Base-by-base conservation (phyloP, 306 rosid genomes). In the Morella rubra region DNA sequence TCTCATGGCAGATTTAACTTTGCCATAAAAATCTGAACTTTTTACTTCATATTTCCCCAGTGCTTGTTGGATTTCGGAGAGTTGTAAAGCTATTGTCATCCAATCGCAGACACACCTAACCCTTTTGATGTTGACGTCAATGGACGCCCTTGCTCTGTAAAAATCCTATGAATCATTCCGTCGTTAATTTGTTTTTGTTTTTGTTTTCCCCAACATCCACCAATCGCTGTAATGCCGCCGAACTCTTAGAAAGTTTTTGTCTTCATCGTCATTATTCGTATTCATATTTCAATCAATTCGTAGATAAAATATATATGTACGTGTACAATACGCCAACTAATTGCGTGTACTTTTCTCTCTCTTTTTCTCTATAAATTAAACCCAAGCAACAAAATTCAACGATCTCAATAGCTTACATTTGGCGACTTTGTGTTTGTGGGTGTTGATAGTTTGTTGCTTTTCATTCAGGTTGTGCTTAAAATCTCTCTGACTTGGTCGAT, bases 341-440 rank as follows among this genome's bases (percentile, higher is more conserved):
- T 78, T 46, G 46, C 81, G 83, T 75, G 66, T 49, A 47, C 8
- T 14, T 42, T 20, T 66, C 9, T 46, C 20, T 62, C 71, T 74
- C 71, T 59, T 54, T 78, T 32, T 32, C 10, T 37, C 83, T 78
- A 74, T 83, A 79, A 74, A 69, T 74, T 42, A 24, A 46, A 65
- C 22, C 72, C 50, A 37, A 8, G 24, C 68, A 74, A 8, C 51
- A 54, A 32, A 12, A 55, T 16, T 3, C 51, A 20, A 45, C 44
- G 1, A 40, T 44, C 8, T 41, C 11, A 24, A 4, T 66, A 41
- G 10, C 11, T 7, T 6, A 20, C 6, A 2, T 46, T 46, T 46
- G 3, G 8, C 47, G 11, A 12, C 2, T 2, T 69, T 46, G 42
- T 49, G 8, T 15, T 70, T 27, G 15, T 14, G 45, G 19, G 59